Base-by-base conservation (phyloP, 1,139 yeast species). In the Candida sp. region DNA sequence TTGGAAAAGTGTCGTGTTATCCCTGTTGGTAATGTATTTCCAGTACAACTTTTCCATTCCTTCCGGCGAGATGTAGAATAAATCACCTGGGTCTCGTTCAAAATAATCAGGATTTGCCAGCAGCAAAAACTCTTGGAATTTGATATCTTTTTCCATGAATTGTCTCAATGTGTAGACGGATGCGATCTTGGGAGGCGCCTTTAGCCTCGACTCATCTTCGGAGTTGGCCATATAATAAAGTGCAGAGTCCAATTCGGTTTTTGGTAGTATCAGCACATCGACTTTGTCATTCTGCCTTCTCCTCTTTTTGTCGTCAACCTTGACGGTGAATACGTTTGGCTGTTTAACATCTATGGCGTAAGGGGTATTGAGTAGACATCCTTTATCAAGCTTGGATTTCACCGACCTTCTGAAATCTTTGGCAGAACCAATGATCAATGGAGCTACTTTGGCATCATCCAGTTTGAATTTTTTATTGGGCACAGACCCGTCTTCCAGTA, bases 101-200 rank as follows among this genome's bases (percentile, higher is more conserved):
- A 69, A 66, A 7, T 42, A 34, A 4, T 47, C 42, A 5, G 52
- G 50, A 46, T 68, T 61, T n/a, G 59, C 56, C 43, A 59, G 65
- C 22, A 70, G 59, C 7, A 73, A 54, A 51, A 60, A 70, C 46
- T 70, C 75, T 55, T 72, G 77, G 49, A 78, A 76, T 50, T 70
- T 72, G 34, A 70, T 60, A 51, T 83, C 83, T 51, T 80, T 79
- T 46, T 82, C 85, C 67, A 77, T 74, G 60, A 79, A 83, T 54
- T 83, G 85, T 48, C 77, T 66, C 52, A 84, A 65, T 12, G 78
- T 76, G 62, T 80, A 82, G 3, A 75, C 60, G 0, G 84, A 75
- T 0, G 84, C 75, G 52, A 42, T 39, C 33, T 72, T 67, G 7
- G 68, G 65, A 22, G 62, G 61, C n/a, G 67, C 58, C 31, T 63